Conservation (phyloP, 192 early-diverging fungal genomes). For the Podila horticola region DNA sequence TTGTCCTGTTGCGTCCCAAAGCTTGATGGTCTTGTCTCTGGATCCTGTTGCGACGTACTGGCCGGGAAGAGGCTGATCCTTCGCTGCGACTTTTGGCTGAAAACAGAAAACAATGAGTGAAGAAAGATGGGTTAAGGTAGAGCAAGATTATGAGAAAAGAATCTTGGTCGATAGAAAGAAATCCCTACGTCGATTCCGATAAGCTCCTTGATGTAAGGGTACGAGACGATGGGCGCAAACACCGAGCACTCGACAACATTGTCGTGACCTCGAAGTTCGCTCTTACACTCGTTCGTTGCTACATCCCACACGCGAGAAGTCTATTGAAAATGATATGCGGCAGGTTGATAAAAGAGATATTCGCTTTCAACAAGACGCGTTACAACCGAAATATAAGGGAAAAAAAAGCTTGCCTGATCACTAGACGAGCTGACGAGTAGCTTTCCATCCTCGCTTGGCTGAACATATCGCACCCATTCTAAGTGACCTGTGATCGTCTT, state of each 20-base stretch:
- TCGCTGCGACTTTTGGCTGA: conserved; percentile 50
- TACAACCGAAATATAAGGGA: too few species aligned
- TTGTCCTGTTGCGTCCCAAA: conserved; percentile 83
- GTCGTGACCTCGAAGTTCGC: conserved; percentile 89
- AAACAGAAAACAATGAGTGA: not conserved
- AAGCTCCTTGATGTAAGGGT: conserved; percentile 75
- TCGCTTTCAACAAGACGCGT: too few species aligned
- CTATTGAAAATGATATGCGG: conserved; percentile 48
- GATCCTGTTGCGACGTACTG: conserved; percentile 85
- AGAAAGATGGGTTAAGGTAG: not conserved
- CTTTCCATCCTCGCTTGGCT: conserved; percentile 75
- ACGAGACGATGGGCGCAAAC: conserved; percentile 80
- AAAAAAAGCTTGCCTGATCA: conserved; percentile 73
- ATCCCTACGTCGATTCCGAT: conserved; percentile 67
- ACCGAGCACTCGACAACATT: conserved; percentile 94
- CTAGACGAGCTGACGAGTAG: conserved; percentile 82
- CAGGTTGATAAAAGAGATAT: not conserved
- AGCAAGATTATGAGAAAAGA: too few species aligned
- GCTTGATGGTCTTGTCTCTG: conserved; percentile 89
- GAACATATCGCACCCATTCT: conserved; percentile 89
- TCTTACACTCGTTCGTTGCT: conserved; percentile 75
- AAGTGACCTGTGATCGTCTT: conserved; percentile 83
- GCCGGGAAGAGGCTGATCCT: conserved; percentile 63
- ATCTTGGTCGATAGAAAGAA: not conserved
- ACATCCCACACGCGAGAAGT: conserved; percentile 88